Evolutionary conservation across 768 basidiomycete species (phyloP).

Genomic region (Lactarius hengduanensis): DNA sequence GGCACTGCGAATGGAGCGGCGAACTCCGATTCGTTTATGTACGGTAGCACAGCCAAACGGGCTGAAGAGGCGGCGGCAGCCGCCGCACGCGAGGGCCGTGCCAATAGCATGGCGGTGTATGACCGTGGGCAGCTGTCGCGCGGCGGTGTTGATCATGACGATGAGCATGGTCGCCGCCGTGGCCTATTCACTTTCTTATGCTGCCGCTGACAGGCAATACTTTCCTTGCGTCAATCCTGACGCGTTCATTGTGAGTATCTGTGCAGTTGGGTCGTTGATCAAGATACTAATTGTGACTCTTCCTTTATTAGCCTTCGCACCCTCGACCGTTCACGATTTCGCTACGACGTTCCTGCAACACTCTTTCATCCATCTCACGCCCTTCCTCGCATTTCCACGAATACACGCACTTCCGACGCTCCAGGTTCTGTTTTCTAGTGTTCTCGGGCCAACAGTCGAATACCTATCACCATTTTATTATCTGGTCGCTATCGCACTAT

Average conservation of each 20-base stretch:
- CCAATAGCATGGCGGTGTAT: constrained; percentile 60
- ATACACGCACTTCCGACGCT: constrained; percentile 10
- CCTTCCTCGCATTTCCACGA: constrained; percentile 16
- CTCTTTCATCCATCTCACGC: constrained; percentile 6
- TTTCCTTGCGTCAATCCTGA: background rate
- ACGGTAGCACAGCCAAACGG: constrained; percentile 56
- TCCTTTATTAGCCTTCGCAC: constrained; percentile 17
- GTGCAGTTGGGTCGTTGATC: background rate
- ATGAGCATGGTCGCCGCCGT: constrained; percentile 56
- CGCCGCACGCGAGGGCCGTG: constrained; percentile 40
- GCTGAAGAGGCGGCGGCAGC: constrained; percentile 44
- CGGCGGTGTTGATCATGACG: constrained; percentile 60
- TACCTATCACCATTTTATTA: constrained; percentile 12
- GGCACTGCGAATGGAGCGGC: constrained; percentile 39
- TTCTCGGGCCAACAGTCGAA: constrained; percentile 11
- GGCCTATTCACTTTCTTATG: constrained; percentile 67
- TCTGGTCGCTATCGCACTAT: constrained; percentile 11
- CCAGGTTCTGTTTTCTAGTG: constrained; percentile 16
- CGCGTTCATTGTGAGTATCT: constrained; percentile 13
- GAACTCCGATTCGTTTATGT: constrained; percentile 62
- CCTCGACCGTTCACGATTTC: constrained; percentile 10
- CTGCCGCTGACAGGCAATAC: constrained; percentile 53
- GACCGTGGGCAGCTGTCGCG: constrained; percentile 63
- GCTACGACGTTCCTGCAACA: constrained; percentile 16
- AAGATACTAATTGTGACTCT: background rate